phyloP scores from a whole-genome alignment of 1,139 yeast species.

The Blastobotrys ciferrii region DNA sequence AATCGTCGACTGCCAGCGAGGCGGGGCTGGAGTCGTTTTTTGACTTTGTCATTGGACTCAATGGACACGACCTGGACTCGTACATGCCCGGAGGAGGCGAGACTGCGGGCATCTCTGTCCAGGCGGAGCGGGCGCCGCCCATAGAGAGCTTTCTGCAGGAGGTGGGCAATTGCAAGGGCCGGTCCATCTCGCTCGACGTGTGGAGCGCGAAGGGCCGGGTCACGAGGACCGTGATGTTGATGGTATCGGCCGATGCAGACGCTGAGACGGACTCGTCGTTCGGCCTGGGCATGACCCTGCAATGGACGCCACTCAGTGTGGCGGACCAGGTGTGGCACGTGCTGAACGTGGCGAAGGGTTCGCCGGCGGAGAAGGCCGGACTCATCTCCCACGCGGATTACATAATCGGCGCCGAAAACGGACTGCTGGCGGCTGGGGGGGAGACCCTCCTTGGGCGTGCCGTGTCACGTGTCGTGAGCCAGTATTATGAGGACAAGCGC shows the following conservation, averaged over 20 bases:
- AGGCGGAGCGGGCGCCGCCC: slow-evolving; percentile 25
- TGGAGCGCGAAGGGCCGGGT: slow-evolving; percentile 92
- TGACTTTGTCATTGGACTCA: slow-evolving; percentile 76
- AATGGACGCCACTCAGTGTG: slow-evolving; percentile 71
- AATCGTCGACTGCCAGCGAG: slow-evolving; percentile 43
- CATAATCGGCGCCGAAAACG: slow-evolving; percentile 85
- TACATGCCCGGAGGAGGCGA: slow-evolving; percentile 4
- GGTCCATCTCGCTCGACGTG: slow-evolving; percentile 55
- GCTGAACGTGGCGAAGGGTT: slow-evolving; percentile 65
- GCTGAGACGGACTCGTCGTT: slow-evolving; percentile 19
- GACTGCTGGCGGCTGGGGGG: slow-evolving; percentile 79
- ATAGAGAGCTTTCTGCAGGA: slow-evolving; percentile 31
- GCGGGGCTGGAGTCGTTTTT: slow-evolving; percentile 77
- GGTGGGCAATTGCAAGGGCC: slow-evolving; percentile 33
- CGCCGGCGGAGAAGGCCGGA: slow-evolving; percentile 86
- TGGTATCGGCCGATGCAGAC: slow-evolving; percentile 12
- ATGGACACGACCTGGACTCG: slow-evolving; percentile 55
- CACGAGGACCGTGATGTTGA: slow-evolving; percentile 49
- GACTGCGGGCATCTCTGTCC: slow-evolving; percentile 26
- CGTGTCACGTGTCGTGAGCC: slow-evolving; percentile 37
- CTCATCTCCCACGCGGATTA: slow-evolving; percentile 84
- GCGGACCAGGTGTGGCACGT: slow-evolving; percentile 90
- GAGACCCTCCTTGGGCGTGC: slow-evolving; percentile 74
- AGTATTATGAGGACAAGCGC: slow-evolving; percentile 23
- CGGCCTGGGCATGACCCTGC: slow-evolving; percentile 64